Percentiles rank a stretch among this genome's conserved stretches.
phyloP scores from a whole-genome alignment of 1,284 basidiomycete species.

The Cystobasidium sp. region DNA sequence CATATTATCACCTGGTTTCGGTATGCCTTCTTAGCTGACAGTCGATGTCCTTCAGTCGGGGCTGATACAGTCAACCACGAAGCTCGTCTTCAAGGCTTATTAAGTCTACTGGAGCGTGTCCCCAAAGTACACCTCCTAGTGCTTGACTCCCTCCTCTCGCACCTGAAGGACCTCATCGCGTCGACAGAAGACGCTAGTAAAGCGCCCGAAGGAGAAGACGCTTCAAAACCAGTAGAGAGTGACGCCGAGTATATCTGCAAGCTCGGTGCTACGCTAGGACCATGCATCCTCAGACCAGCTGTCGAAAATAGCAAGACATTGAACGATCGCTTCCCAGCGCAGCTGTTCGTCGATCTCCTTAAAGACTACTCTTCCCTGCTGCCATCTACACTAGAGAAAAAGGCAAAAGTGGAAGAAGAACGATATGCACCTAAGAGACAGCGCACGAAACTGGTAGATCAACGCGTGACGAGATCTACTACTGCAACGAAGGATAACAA shows the following conservation, averaged over 20 bases:
- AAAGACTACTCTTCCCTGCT: slow-evolving; percentile 16
- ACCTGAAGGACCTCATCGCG: slow-evolving; percentile 41
- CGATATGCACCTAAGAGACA: slow-evolving; percentile 49
- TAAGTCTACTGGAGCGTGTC: slow-evolving; percentile 31
- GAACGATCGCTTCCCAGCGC: slow-evolving; percentile 50
- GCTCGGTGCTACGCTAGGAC: slow-evolving; percentile 49
- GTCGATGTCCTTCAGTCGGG: slow-evolving; percentile 5
- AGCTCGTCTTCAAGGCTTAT: background rate
- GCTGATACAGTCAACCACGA: slow-evolving; percentile 16
- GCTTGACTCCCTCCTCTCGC: slow-evolving; percentile 45
- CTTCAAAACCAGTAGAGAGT: slow-evolving; percentile 14
- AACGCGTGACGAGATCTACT: slow-evolving; percentile 37
- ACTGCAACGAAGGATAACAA: slow-evolving; percentile 13
- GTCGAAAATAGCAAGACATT: slow-evolving; percentile 46
- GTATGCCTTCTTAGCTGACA: too few species aligned
- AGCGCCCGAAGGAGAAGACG: background rate
- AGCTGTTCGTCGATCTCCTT: slow-evolving; percentile 48
- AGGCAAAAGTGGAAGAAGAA: slow-evolving; percentile 42
- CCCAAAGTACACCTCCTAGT: slow-evolving; percentile 44
- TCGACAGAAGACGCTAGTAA: background rate
- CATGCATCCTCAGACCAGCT: slow-evolving; percentile 43
- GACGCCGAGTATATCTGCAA: slow-evolving; percentile 50
- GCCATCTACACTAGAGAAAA: slow-evolving; percentile 26
- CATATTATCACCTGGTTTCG: too few species aligned
- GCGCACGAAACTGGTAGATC: slow-evolving; percentile 51